A percentile compares a stretch with the other conserved stretches of the same genome.
Evolutionary conservation across 345 rosid species (phyloP).

Genomic region (Cardiospermum halicacabum): DNA sequence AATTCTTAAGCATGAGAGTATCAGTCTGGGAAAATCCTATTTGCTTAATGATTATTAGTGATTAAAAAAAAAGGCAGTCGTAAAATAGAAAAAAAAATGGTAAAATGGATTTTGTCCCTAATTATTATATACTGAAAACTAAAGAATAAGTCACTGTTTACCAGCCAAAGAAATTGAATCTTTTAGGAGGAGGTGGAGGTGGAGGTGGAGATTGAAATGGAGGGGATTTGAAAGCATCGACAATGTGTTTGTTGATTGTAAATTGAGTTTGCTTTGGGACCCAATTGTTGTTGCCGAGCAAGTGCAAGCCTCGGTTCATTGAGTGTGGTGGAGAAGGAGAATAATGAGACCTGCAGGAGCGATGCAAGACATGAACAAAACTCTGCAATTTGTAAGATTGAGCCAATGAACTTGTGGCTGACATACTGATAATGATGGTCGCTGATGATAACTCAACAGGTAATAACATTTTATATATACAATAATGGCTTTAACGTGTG

Average conservation of each 20-base stretch:
- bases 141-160: conserved; percentile 10
- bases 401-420: neutral
- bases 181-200: conserved; percentile 29
- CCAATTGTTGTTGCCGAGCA: neutral
- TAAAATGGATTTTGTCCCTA: too few relatives aligned
- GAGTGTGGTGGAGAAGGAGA: neutral
- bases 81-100: too few relatives aligned
- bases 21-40: too few relatives aligned
- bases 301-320: conserved; percentile 19
- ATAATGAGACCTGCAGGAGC: neutral
- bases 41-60: too few relatives aligned
- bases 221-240: too few relatives aligned
- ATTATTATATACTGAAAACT: too few relatives aligned
- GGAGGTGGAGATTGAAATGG: conserved; percentile 2
- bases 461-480: too few relatives aligned
- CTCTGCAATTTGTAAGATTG: neutral
- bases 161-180: conserved; percentile 32
- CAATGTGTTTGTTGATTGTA: too few relatives aligned
- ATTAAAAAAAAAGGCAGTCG: too few relatives aligned
- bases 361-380: neutral
- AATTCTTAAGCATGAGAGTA: neutral
- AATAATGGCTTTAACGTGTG: neutral
- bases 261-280: conserved; percentile 8
- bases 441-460: too few relatives aligned
- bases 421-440: neutral